Conservation (phyloP, 257 asterid genomes). For the Lycium ferocissimum region DNA sequence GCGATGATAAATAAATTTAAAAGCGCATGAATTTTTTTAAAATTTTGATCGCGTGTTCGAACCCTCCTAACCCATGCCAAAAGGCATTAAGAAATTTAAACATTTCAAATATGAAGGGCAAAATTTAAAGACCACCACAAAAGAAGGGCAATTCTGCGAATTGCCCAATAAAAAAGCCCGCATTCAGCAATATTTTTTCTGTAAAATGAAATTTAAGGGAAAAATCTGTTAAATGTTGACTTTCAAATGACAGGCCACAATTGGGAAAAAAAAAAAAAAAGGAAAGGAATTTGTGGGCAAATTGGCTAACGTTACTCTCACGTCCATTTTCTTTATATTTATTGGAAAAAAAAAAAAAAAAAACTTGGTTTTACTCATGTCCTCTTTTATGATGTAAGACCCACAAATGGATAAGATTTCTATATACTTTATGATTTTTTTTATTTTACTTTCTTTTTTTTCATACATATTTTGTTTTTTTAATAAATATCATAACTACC, state of each 20-base stretch:
- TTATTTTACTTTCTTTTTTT: background rate
- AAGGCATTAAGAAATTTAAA: too few relatives aligned
- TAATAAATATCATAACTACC: constrained; percentile 19
- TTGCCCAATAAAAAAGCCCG: constrained; percentile 34
- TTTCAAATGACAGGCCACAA: constrained; percentile 28
- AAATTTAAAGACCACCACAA: too few relatives aligned
- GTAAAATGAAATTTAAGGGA: background rate
- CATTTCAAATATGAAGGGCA: too few relatives aligned
- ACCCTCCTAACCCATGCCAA: too few relatives aligned
- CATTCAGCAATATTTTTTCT: background rate
- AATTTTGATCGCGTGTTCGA: too few relatives aligned
- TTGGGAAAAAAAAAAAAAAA: constrained; percentile 24
- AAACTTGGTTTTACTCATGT: constrained; percentile 29
- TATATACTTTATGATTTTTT: background rate
- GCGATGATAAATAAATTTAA: too few relatives aligned
- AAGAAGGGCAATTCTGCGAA: too few relatives aligned
- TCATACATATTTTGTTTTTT: background rate
- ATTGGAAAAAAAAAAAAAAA: too few relatives aligned
- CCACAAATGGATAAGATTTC: constrained; percentile 40
- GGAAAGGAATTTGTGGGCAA: constrained; percentile 32
- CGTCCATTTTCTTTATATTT: constrained; percentile 34
- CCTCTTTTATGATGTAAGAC: constrained; percentile 41
- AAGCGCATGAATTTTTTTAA: too few relatives aligned
- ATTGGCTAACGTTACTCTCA: constrained; percentile 30
- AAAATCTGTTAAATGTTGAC: constrained; percentile 26